Evolutionary conservation across 805 yeast species (phyloP).

Genomic region (Ogataea kodamae): DNA sequence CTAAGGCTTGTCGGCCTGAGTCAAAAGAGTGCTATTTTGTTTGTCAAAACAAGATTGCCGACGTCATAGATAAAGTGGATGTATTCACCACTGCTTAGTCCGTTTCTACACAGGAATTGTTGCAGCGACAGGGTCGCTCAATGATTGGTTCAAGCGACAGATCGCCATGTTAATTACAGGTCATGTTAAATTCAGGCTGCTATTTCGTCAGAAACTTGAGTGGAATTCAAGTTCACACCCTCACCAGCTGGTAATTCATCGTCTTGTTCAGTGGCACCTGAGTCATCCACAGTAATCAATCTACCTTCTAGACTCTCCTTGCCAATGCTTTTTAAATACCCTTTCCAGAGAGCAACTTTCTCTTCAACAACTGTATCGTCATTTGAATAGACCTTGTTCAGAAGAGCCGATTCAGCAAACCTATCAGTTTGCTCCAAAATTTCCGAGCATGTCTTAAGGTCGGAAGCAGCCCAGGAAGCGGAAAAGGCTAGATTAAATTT

Average conservation of each 20-base stretch:
- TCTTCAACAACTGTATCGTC: conserved; percentile 38
- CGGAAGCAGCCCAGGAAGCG: conserved; percentile 84
- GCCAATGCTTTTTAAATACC: conserved; percentile 45
- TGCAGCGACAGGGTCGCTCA: no score
- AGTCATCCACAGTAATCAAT: no score
- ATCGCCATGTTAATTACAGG: no score
- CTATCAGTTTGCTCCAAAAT: conserved; percentile 67
- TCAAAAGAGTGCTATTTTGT: conserved; percentile 83
- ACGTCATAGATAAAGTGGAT: conserved; percentile 38
- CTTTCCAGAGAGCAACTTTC: conserved; percentile 66
- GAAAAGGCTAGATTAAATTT: conserved; percentile 88
- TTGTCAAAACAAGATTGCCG: conserved; percentile 48
- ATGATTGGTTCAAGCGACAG: no score
- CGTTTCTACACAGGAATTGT: neutral
- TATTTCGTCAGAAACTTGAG: no score
- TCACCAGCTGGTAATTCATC: no score
- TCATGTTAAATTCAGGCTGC: no score
- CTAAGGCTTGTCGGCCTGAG: conserved; percentile 72
- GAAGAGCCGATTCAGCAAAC: conserved; percentile 78
- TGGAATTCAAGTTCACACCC: no score
- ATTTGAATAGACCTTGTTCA: conserved; percentile 68
- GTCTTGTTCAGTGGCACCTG: no score
- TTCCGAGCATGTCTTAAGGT: conserved; percentile 57
- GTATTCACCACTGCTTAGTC: conserved; percentile 36
- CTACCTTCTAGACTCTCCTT: conserved; percentile 60